phyloP scores from a whole-genome alignment of 1,284 basidiomycete genomes.

The Cutaneotrichosporon dermatis region DNA sequence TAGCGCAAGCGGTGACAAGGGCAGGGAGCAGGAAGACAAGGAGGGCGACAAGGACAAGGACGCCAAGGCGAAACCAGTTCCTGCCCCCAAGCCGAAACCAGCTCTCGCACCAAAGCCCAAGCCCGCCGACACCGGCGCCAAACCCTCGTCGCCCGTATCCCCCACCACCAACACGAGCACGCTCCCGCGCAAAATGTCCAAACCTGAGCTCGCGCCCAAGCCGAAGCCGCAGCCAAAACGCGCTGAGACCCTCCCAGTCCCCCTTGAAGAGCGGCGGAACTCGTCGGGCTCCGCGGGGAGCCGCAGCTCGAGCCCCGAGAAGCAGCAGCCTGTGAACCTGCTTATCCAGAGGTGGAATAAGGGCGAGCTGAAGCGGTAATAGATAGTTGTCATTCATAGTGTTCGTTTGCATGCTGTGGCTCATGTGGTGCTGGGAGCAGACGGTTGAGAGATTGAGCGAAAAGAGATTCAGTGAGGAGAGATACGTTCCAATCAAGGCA shows the following conservation, averaged over 20 bases:
- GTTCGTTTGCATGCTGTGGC: no score
- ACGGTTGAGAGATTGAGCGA: no score
- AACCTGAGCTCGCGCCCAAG: neutral
- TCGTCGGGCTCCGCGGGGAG: neutral
- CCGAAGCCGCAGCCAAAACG: neutral
- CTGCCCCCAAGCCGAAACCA: neutral
- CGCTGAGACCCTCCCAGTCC: neutral
- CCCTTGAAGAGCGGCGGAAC: neutral
- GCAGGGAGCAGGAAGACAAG: neutral
- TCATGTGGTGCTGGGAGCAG: no score
- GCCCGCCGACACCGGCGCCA: neutral
- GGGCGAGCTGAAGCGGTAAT: slow-evolving; percentile 5
- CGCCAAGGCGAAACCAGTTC: neutral
- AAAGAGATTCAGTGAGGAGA: no score
- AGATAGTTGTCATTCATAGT: neutral
- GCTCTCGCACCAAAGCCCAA: neutral
- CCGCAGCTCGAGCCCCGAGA: slow-evolving; percentile 34
- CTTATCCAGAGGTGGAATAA: slow-evolving; percentile 42
- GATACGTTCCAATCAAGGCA: no score
- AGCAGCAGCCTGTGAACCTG: slow-evolving; percentile 42
- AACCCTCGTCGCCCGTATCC: no score
- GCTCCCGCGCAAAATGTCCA: neutral
- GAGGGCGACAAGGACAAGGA: neutral
- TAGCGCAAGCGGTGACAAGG: neutral
- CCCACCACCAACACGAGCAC: neutral